phyloP scores from a whole-genome alignment of 2,329 filamentous ascomycete species.

The Karstenula rhodostoma region DNA sequence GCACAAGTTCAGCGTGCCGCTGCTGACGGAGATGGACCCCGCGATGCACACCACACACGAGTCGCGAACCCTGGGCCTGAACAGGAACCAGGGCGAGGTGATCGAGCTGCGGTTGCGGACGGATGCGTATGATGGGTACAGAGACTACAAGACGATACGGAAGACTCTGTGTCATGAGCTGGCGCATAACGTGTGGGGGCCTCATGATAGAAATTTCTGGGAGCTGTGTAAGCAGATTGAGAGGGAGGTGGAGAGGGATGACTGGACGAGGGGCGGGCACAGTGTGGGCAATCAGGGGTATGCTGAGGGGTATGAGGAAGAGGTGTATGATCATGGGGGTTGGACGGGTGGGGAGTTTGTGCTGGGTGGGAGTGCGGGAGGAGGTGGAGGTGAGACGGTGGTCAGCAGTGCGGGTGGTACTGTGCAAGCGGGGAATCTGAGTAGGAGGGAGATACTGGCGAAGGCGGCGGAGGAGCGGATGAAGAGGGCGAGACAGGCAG shows the following conservation, averaged over 20 bases:
- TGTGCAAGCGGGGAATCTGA: slow-evolving; percentile 59
- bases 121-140: slow-evolving; percentile 91
- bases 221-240: slow-evolving; percentile 87
- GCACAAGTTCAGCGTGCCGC: slow-evolving; percentile 82
- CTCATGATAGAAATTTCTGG: slow-evolving; percentile 91
- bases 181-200: slow-evolving; percentile 86
- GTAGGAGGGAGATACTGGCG: slow-evolving; percentile 76
- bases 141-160: slow-evolving; percentile 90
- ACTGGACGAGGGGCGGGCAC: slow-evolving; percentile 76
- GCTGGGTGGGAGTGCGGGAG: slow-evolving; percentile 34
- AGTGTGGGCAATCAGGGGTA: slow-evolving; percentile 46
- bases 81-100: slow-evolving; percentile 85
- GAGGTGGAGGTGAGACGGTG: slow-evolving; percentile 28
- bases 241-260: slow-evolving; percentile 79
- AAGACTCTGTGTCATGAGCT: slow-evolving; percentile 95
- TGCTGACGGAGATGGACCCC: slow-evolving; percentile 97
- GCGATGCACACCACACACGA: slow-evolving; percentile 82
- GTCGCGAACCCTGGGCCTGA: slow-evolving; percentile 83
- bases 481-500: slow-evolving; percentile 58
- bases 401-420: slow-evolving; percentile 33
- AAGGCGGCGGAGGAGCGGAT: slow-evolving; percentile 74
- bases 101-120: slow-evolving; percentile 93
- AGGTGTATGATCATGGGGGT: slow-evolving; percentile 52
- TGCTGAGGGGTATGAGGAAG: slow-evolving; percentile 41
- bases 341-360: slow-evolving; percentile 54